phyloP scores from a whole-genome alignment of 2,329 filamentous ascomycete species.

The Gnomoniopsis smithogilvyi region DNA sequence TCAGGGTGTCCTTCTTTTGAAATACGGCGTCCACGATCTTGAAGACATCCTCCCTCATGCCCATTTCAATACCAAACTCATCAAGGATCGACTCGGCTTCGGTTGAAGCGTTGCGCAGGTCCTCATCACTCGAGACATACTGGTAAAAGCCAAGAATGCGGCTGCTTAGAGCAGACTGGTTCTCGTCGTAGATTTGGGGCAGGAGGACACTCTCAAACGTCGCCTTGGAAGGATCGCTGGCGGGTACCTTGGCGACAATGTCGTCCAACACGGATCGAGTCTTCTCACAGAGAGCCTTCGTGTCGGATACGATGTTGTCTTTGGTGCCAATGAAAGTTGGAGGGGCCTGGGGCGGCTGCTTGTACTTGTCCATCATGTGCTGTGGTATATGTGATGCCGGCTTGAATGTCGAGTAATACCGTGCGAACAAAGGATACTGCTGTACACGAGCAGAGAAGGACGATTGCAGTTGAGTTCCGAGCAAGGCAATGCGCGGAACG shows the following conservation, averaged over 20 bases:
- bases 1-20: conserved; percentile 50
- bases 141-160: conserved; percentile 79
- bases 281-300: conserved; percentile 61
- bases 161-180: conserved; percentile 54
- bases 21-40: conserved; percentile 58
- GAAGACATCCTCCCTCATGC: conserved; percentile 81
- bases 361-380: conserved; percentile 65
- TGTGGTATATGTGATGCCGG: conserved; percentile 43
- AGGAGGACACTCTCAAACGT: conserved; percentile 54
- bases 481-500: conserved; percentile 53
- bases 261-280: conserved; percentile 64
- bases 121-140: conserved; percentile 67
- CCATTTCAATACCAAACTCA: conserved; percentile 73
- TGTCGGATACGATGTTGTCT: conserved; percentile 63
- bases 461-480: conserved; percentile 54
- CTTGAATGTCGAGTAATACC: conserved; percentile 27
- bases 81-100: conserved; percentile 74
- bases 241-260: conserved; percentile 58
- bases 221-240: conserved; percentile 46
- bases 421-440: conserved; percentile 28
- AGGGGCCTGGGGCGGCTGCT: conserved; percentile 72
- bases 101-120: conserved; percentile 70
- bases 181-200: conserved; percentile 73
- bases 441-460: conserved; percentile 21
- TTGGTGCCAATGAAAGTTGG: conserved; percentile 75